Evolutionary conservation across 2,329 filamentous ascomycete species (phyloP).

Genomic region (Stemphylium beticola): DNA sequence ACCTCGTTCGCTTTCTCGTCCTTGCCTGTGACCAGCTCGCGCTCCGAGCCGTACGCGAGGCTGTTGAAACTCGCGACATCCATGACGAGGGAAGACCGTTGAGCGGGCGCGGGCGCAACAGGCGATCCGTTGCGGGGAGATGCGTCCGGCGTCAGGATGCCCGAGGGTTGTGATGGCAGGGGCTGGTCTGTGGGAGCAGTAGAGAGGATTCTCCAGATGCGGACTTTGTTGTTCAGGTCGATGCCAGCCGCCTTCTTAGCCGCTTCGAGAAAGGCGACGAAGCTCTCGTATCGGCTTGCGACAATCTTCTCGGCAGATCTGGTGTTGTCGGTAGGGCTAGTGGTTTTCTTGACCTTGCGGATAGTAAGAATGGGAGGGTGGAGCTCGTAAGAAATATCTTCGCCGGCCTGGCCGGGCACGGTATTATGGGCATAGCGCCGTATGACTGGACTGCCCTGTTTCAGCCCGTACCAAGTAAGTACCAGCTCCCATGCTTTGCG

Average conservation of each 20-base stretch:
- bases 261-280: conserved; percentile 76
- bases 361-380: conserved; percentile 85
- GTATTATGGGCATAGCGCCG: conserved; percentile 80
- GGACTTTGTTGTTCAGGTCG: conserved; percentile 73
- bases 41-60: conserved; percentile 67
- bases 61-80: conserved; percentile 68
- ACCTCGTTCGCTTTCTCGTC: conserved; percentile 77
- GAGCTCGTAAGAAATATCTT: conserved; percentile 81
- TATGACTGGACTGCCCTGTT: conserved; percentile 72
- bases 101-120: conserved; percentile 33
- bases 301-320: conserved; percentile 70
- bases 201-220: conserved; percentile 72
- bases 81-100: conserved; percentile 61
- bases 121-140: conserved; percentile 54
- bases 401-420: conserved; percentile 59
- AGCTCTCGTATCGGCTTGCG: conserved; percentile 72
- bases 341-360: conserved; percentile 74
- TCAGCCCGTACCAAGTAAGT: conserved; percentile 80
- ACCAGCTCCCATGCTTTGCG: conserved; percentile 82
- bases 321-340: conserved; percentile 66
- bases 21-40: conserved; percentile 67
- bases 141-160: conserved; percentile 54
- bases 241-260: conserved; percentile 74
- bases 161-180: conserved; percentile 40
- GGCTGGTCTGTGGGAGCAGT: conserved; percentile 48